phyloP scores from a whole-genome alignment of 139 green algal genomes.

The Tetradesmus obliquus region DNA sequence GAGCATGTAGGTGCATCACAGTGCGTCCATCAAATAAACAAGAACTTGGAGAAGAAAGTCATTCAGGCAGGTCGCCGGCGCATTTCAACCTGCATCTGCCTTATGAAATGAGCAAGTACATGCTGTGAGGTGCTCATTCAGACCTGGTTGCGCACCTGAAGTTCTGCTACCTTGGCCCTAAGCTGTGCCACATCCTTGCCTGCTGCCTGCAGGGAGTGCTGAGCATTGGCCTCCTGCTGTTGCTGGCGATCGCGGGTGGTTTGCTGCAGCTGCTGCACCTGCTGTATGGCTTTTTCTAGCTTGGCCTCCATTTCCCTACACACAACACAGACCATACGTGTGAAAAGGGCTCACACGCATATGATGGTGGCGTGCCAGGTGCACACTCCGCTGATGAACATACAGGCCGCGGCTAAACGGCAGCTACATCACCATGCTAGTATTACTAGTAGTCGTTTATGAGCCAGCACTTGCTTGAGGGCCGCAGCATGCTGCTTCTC shows the following conservation, averaged over 20 bases:
- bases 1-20: not conserved
- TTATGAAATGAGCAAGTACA: too few relatives aligned
- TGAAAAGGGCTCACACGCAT: too few relatives aligned
- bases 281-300: conserved; percentile 34
- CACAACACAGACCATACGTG: not conserved
- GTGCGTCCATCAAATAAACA: too few relatives aligned
- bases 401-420: not conserved
- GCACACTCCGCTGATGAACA: not conserved
- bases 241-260: conserved; percentile 28
- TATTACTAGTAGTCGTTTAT: too few relatives aligned
- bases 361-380: not conserved
- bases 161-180: not conserved
- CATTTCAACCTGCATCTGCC: too few relatives aligned
- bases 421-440: too few relatives aligned
- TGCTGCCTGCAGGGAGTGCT: conserved; percentile 4
- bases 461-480: not conserved
- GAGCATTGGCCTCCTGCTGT: conserved; percentile 31
- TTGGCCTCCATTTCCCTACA: conserved; percentile 44
- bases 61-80: too few relatives aligned
- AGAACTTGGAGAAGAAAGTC: too few relatives aligned
- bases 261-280: conserved; percentile 51
- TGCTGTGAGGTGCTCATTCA: too few relatives aligned
- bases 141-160: conserved; percentile 14
- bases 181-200: not conserved
- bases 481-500: conserved; percentile 42